These are phyloP conservation scores for Pythium pectinolyticum DNA, from an alignment of 352 stramenopile species.

Conservation along the genomic window DNA sequence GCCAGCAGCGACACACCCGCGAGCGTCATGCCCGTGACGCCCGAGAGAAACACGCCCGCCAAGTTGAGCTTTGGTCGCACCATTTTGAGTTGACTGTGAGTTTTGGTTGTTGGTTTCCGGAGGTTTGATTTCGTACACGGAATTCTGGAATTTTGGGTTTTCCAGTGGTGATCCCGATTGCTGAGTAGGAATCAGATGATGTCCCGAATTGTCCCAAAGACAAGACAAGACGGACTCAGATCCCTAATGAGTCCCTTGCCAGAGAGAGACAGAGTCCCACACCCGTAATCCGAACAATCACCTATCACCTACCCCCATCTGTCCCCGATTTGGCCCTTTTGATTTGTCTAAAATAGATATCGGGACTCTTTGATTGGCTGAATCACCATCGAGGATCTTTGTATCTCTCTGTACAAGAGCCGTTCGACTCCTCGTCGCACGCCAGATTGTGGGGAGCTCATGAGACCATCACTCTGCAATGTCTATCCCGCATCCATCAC, in stretches of 20 bases:
- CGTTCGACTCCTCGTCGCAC: slow-evolving; percentile 19
- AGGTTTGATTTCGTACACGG: too few relatives aligned
- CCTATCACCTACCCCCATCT: slow-evolving; percentile 3
- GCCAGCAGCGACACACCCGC: slow-evolving; percentile 78
- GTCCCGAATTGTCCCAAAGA: neutral
- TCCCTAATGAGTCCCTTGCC: neutral
- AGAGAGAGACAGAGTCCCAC: too few relatives aligned
- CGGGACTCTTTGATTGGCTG: neutral
- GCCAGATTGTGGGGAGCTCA: slow-evolving; percentile 1
- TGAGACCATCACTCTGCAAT: slow-evolving; percentile 23
- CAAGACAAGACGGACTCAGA: too few relatives aligned
- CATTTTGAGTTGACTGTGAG: slow-evolving; percentile 6
- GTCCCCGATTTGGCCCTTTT: neutral
- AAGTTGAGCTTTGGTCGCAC: slow-evolving; percentile 41
- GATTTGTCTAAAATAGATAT: slow-evolving; percentile 15
- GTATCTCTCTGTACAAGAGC: slow-evolving; percentile 23
- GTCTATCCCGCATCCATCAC: slow-evolving; percentile 13
- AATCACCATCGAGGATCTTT: neutral
- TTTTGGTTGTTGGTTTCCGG: too few relatives aligned
- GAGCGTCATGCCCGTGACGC: slow-evolving; percentile 78
- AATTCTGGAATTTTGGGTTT: too few relatives aligned
- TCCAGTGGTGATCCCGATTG: slow-evolving; percentile 16
- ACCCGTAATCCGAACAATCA: too few relatives aligned
- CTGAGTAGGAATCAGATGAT: neutral
- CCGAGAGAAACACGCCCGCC: slow-evolving; percentile 62